Base-by-base conservation (phyloP, 768 basidiomycete genomes). In the Russula vinacea region DNA sequence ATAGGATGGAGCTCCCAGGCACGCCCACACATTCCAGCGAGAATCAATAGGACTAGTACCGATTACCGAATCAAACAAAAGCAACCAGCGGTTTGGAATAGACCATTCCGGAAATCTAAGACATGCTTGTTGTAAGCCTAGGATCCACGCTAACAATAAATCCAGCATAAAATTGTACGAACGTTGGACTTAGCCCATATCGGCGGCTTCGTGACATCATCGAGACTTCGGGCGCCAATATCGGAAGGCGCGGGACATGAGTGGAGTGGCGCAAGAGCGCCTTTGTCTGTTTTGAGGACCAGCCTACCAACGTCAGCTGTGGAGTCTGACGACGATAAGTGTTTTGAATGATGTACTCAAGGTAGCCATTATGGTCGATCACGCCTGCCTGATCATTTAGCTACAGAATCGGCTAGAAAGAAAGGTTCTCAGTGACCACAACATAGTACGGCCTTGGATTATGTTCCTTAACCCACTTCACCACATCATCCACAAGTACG, bases 141-240 rank as follows among this genome's bases (percentile, higher is more conserved):
- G 35, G 35, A 35, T 35, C 6, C 10, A 35, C 35, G 35, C 3
- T 7, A 7, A 35, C 35, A 35, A 35, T 35, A 44, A 19, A 11
- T 9, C n/a, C 44, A 47, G 45, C 22, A 45, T 44, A 44, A 44
- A 17, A 44, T 44, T 4, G 40, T 50, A 19, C 35, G 26, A 16
- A 11, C 45, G 54, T 65, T 45, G 64, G 17, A 49, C 61, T 65
- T 51, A 52, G 40, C 52, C 63, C 57, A 10, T 56, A 8, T 49
- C 32, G 17, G 45, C 24, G 59, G 59, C n/a, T 33, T 29, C 3
- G 17, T 64, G 63, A 64, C 63, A 60, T 64, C 63, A 64, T 56
- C 29, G 32, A 14, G 42, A 9, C 45, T 4, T 4, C n/a, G 13
- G 26, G 58, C 63, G 63, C 53, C 47, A 33, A 33, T 2, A 16